These are phyloP conservation scores for Daldinia childiae DNA, from an alignment of 495 filamentous ascomycete species.

Conservation along the genomic window DNA sequence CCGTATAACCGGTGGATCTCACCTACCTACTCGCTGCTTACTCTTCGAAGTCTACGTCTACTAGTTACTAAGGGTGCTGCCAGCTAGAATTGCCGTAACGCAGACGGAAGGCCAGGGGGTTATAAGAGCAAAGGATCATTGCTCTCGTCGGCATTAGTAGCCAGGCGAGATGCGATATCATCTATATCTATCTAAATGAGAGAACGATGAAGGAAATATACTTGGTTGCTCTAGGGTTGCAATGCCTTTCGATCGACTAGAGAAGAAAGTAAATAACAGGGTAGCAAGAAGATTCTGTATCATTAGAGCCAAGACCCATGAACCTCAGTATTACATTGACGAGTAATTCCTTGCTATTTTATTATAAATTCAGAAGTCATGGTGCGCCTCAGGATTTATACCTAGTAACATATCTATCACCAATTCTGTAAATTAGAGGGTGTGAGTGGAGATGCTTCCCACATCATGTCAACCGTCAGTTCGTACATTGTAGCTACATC, in stretches of 20 bases:
- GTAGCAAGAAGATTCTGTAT: constrained; percentile 22
- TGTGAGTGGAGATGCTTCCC: not conserved
- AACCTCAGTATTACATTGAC: constrained; percentile 10
- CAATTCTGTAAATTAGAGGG: not conserved
- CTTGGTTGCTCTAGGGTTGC: constrained; percentile 4
- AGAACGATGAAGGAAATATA: not conserved
- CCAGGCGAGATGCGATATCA: not conserved
- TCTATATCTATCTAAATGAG: constrained; percentile 10
- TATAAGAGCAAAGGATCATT: not conserved
- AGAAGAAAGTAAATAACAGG: constrained; percentile 5
- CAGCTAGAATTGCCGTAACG: not conserved
- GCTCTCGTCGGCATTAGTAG: not conserved
- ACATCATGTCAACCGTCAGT: not conserved
- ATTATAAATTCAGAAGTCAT: not conserved
- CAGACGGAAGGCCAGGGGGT: not conserved
- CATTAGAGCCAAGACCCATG: constrained; percentile 21
- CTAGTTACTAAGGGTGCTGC: not conserved
- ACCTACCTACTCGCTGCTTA: not conserved
- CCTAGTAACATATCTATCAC: not conserved
- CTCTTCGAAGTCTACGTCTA: not conserved
- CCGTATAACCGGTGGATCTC: constrained; percentile 45
- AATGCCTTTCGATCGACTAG: not conserved
- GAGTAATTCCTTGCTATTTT: constrained; percentile 11
- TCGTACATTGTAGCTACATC: not conserved
- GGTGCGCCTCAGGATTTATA: not conserved